Percentiles rank a stretch among this genome's conserved stretches.
These are phyloP conservation scores for Xenoacremonium recifei DNA, from an alignment of 2,329 filamentous ascomycete genomes.

Conservation along the genomic window DNA sequence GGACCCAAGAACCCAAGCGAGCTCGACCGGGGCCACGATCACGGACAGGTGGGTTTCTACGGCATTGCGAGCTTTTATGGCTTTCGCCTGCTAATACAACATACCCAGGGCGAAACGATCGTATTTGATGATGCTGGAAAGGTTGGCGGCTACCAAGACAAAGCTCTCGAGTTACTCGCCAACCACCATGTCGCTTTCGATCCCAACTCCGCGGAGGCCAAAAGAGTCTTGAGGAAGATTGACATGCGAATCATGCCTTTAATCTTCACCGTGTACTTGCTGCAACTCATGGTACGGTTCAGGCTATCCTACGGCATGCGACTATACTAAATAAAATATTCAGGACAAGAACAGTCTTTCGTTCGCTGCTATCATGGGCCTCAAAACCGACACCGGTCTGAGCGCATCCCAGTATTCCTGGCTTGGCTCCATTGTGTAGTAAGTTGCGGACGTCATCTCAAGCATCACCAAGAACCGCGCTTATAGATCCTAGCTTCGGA, in stretches of 20 bases:
- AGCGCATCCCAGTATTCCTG: slow-evolving; percentile 7
- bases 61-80: too few species aligned
- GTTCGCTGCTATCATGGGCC: slow-evolving; percentile 9
- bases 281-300: slow-evolving; percentile 2
- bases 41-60: neutral
- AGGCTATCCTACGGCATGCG: too few species aligned
- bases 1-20: neutral
- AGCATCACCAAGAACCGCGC: neutral
- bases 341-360: slow-evolving; percentile 11
- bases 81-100: too few species aligned
- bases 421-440: slow-evolving; percentile 11
- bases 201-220: slow-evolving; percentile 5
- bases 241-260: slow-evolving; percentile 8
- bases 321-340: slow-evolving; percentile 1
- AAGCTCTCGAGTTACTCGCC: slow-evolving; percentile 6
- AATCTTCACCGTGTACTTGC: slow-evolving; percentile 5
- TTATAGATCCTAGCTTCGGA: slow-evolving; percentile 3
- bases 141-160: slow-evolving; percentile 2
- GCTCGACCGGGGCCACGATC: neutral
- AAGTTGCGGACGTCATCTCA: too few species aligned
- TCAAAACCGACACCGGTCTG: slow-evolving; percentile 5
- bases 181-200: slow-evolving; percentile 4
- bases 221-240: slow-evolving; percentile 7
- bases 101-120: slow-evolving; percentile 1
- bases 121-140: neutral